Evolutionary conservation across 225 moss, liverwort and hornwort genomes (phyloP), one percentile per base, ranked within the genome.

Genomic region (Sphagnum tenellum): DNA sequence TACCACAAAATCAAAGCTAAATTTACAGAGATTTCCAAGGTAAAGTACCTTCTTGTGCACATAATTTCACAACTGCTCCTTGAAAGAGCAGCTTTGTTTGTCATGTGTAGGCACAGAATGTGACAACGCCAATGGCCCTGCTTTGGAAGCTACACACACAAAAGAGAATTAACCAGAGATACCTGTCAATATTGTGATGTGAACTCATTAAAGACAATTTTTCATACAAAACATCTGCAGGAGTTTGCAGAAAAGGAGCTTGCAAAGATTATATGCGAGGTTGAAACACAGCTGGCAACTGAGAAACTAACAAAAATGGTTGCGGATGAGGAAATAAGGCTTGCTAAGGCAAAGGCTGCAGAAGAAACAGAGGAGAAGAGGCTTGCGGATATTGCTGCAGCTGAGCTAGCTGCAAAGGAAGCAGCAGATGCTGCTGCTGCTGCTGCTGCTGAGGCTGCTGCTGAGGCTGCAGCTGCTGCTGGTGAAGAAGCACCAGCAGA

Each of bases 1-100:
- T 69, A 57, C 10, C 48, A 75, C 0, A 81, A 50, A 10, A 71
- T 80, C 3, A 84, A 73, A 71, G 3, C 59, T 14, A 84, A 73
- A 59, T 73, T 70, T 71, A 78, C 80, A n/a, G 62, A 73, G 11
- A 66, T 84, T 7, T 73, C 78, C 55, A 84, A 67, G 68, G 84
- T 84, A 5, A 7, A 6, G 58, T 11, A 58, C 29, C 3, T 8
- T 62, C 46, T 9, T 50, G 29, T 29, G 29, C 29, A 29, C 29
- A 29, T 29, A 29, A 0, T 29, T 29, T 29, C 29, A 29, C 29
- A 29, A 29, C 29, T 29, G 29, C 29, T 29, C 29, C 29, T 29
- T 29, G 29, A 29, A 29, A 29, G 29, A 29, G 29, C 29, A 29
- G 29, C 29, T 29, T 29, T 29, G 1, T 29, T 29, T 29, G 29